These are phyloP conservation scores for Citrullus amarus DNA, from an alignment of 306 rosid genomes.

Conservation along the genomic window DNA sequence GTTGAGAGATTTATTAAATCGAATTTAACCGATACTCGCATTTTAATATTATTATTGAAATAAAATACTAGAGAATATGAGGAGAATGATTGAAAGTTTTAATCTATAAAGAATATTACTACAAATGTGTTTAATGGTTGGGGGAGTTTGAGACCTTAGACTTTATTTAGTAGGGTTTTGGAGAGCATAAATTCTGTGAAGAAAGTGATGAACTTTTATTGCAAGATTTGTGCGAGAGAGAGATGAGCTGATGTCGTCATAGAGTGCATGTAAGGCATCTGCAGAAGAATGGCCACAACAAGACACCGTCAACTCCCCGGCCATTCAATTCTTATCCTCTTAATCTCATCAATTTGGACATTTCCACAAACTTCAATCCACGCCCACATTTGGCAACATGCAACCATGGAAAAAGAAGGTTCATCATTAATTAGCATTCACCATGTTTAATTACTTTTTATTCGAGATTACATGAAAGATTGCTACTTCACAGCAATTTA, in stretches of 20 bases:
- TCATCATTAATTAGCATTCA: background rate
- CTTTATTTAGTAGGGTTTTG: background rate
- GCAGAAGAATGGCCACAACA: background rate
- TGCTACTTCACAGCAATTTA: too few relatives aligned
- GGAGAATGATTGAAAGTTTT: too few relatives aligned
- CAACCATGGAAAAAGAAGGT: background rate
- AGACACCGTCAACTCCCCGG: background rate
- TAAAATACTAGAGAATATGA: too few relatives aligned
- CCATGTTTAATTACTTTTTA: too few relatives aligned
- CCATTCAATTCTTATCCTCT: conserved; percentile 4
- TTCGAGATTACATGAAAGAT: too few relatives aligned
- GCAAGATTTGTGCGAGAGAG: background rate
- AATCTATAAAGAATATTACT: too few relatives aligned
- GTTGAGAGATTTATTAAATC: too few relatives aligned
- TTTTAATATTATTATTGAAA: too few relatives aligned
- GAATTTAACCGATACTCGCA: too few relatives aligned
- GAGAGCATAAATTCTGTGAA: background rate
- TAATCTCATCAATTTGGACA: background rate
- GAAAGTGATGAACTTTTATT: background rate
- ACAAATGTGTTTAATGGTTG: too few relatives aligned
- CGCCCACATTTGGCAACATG: background rate
- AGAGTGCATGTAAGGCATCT: conserved; percentile 4
- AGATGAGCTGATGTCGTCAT: background rate
- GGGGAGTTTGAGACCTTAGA: background rate
- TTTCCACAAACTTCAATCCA: background rate